Conservation (phyloP, 2,329 filamentous ascomycete genomes). For the Paecilomyces sp. region DNA sequence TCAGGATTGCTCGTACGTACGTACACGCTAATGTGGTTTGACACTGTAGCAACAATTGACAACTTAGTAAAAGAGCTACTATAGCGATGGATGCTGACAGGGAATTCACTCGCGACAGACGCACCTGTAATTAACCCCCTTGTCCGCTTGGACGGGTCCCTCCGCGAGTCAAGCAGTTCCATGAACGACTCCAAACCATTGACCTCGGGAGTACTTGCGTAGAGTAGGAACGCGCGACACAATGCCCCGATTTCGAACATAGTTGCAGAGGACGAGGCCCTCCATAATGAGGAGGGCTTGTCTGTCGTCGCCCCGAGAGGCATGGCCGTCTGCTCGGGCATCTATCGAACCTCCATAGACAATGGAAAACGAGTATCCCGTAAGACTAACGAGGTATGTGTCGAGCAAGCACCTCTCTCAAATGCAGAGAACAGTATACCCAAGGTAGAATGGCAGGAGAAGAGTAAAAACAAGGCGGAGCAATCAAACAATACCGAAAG, state of each 20-base stretch:
- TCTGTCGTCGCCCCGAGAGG: conserved; percentile 36
- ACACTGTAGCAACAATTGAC: conserved; percentile 49
- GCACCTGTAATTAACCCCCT: conserved; percentile 78
- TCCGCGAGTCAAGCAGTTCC: conserved; percentile 65
- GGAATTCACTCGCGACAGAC: conserved; percentile 10
- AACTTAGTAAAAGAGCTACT: conserved; percentile 3
- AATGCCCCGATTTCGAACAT: conserved; percentile 68
- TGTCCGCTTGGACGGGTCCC: conserved; percentile 57
- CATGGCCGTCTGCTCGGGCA: conserved; percentile 22
- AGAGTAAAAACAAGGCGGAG: neutral
- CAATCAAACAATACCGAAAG: neutral
- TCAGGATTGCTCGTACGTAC: conserved; percentile 37
- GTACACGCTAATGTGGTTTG: conserved; percentile 84
- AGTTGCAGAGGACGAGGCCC: conserved; percentile 62
- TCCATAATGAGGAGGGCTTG: conserved; percentile 50
- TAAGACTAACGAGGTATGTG: neutral
- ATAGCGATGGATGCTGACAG: conserved; percentile 1
- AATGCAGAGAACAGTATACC: conserved; percentile 5
- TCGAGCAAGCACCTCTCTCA: neutral
- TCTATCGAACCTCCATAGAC: conserved; percentile 11
- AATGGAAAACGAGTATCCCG: neutral
- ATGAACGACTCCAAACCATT: conserved; percentile 71
- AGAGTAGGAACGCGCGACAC: conserved; percentile 67
- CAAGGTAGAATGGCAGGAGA: neutral
- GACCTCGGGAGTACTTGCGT: conserved; percentile 67